Percentiles rank a stretch among this genome's conserved stretches.
Evolutionary conservation across 2,329 filamentous ascomycete species (phyloP).

Genomic region (Hawksworthiomyces lignivorus): DNA sequence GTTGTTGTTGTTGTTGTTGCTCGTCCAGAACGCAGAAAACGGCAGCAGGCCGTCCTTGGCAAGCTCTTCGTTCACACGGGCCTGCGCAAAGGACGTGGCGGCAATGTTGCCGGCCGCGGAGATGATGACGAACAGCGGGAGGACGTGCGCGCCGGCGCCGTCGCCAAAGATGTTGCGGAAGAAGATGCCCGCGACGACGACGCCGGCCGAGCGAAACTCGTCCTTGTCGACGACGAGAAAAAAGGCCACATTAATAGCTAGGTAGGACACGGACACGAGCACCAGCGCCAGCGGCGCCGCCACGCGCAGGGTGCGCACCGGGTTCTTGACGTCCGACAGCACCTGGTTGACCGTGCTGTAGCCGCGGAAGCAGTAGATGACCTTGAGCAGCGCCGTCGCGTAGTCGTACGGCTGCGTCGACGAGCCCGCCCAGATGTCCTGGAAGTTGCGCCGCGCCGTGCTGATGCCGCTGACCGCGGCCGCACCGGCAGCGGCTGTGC

Average conservation of each 20-base stretch:
- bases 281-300: constrained; percentile 47
- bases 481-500: background rate
- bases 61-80: constrained; percentile 39
- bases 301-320: constrained; percentile 48
- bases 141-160: constrained; percentile 38
- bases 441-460: constrained; percentile 33
- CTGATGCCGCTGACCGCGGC: constrained; percentile 11
- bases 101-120: constrained; percentile 41
- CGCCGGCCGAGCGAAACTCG: constrained; percentile 44
- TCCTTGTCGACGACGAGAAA: constrained; percentile 50
- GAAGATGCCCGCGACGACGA: constrained; percentile 48
- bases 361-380: constrained; percentile 48
- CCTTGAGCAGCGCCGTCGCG: constrained; percentile 45
- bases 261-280: constrained; percentile 47
- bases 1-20: constrained; percentile 13
- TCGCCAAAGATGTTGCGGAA: constrained; percentile 48
- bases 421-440: constrained; percentile 29
- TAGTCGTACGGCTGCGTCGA: constrained; percentile 34
- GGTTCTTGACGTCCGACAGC: constrained; percentile 48
- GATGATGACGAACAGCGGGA: constrained; percentile 36
- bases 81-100: constrained; percentile 40
- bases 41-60: constrained; percentile 39
- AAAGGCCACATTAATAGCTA: constrained; percentile 51
- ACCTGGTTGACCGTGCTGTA: constrained; percentile 50
- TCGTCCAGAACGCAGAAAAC: constrained; percentile 28